phyloP scores from a whole-genome alignment of 1,284 basidiomycete genomes.

The Ceratobasidium sp. region DNA sequence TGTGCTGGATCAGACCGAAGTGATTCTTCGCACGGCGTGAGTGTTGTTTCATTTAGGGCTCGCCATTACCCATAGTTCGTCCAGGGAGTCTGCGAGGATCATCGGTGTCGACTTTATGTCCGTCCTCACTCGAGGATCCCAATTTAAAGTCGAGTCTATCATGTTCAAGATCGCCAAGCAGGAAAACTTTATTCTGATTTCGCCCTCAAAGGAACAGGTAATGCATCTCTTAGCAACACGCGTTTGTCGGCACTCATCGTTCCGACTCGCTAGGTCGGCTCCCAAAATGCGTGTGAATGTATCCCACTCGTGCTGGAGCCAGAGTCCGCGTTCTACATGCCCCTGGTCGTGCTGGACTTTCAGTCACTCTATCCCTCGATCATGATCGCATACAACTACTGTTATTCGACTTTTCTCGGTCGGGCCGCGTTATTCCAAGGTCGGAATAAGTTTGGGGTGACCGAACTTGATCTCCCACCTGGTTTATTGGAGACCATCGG shows the following conservation, averaged over 20 bases:
- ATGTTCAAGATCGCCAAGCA: slow-evolving; percentile 99
- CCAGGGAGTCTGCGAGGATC: slow-evolving; percentile 93
- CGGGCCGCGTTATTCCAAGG: slow-evolving; percentile 86
- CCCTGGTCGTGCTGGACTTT: slow-evolving; percentile 93
- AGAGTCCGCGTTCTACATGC: slow-evolving; percentile 90
- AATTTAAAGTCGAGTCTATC: slow-evolving; percentile 99
- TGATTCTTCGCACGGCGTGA: slow-evolving; percentile 89
- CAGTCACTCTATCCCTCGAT: slow-evolving; percentile 95
- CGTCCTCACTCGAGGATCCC: slow-evolving; percentile 92
- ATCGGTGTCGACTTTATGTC: slow-evolving; percentile 98
- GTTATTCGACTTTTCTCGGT: slow-evolving; percentile 97
- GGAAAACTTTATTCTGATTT: slow-evolving; percentile 88
- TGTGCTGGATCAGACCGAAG: slow-evolving; percentile 81
- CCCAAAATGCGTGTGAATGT: slow-evolving; percentile 95
- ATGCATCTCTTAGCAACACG: slow-evolving; percentile 51
- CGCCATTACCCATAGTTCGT: slow-evolving; percentile 12
- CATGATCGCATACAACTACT: slow-evolving; percentile 99
- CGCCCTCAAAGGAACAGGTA: slow-evolving; percentile 86
- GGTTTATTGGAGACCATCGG: slow-evolving; percentile 73
- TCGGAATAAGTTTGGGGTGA: slow-evolving; percentile 87
- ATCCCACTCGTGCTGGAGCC: slow-evolving; percentile 69
- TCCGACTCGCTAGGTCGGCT: slow-evolving; percentile 75
- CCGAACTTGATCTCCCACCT: slow-evolving; percentile 75
- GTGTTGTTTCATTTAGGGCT: slow-evolving; percentile 51
- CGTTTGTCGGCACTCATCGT: slow-evolving; percentile 5